phyloP scores from a whole-genome alignment of 805 yeast species.

The Wickerhamiella parazyma region DNA sequence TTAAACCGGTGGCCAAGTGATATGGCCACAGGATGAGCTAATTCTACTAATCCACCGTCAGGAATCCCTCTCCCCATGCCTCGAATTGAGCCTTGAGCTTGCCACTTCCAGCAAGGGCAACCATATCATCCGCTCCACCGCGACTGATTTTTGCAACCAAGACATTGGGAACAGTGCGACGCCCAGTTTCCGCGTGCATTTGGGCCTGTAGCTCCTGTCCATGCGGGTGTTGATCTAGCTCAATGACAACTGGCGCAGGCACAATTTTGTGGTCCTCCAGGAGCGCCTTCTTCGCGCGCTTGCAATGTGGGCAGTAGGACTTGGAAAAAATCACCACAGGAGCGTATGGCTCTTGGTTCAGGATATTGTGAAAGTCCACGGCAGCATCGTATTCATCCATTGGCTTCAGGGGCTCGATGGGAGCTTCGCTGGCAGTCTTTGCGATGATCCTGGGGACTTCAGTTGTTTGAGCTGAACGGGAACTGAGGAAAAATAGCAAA shows the following conservation, averaged over 20 bases:
- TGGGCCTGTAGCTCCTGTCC: slow-evolving; percentile 66
- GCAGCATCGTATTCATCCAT: slow-evolving; percentile 2
- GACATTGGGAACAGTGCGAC: slow-evolving; percentile 84
- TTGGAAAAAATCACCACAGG: slow-evolving; percentile 37
- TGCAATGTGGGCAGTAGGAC: slow-evolving; percentile 60
- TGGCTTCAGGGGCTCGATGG: slow-evolving; percentile 3
- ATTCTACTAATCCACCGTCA: slow-evolving; percentile 13
- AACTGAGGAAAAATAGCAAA: neutral
- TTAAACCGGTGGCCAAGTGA: neutral
- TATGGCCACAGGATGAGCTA: neutral
- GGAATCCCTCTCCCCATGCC: slow-evolving; percentile 35
- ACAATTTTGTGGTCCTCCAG: slow-evolving; percentile 48
- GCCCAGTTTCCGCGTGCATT: slow-evolving; percentile 54
- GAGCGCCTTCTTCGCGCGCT: slow-evolving; percentile 53
- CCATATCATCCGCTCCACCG: slow-evolving; percentile 85
- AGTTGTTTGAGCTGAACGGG: neutral
- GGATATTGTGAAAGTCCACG: slow-evolving; percentile 10
- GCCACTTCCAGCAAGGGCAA: slow-evolving; percentile 43
- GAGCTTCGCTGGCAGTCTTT: neutral
- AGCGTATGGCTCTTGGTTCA: slow-evolving; percentile 11
- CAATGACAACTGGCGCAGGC: slow-evolving; percentile 65
- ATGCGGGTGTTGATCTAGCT: slow-evolving; percentile 65
- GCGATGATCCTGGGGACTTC: neutral
- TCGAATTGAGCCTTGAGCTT: slow-evolving; percentile 38
- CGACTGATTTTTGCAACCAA: slow-evolving; percentile 58